phyloP scores from a whole-genome alignment of 306 rosid genomes.

The Carpinus fangiana region DNA sequence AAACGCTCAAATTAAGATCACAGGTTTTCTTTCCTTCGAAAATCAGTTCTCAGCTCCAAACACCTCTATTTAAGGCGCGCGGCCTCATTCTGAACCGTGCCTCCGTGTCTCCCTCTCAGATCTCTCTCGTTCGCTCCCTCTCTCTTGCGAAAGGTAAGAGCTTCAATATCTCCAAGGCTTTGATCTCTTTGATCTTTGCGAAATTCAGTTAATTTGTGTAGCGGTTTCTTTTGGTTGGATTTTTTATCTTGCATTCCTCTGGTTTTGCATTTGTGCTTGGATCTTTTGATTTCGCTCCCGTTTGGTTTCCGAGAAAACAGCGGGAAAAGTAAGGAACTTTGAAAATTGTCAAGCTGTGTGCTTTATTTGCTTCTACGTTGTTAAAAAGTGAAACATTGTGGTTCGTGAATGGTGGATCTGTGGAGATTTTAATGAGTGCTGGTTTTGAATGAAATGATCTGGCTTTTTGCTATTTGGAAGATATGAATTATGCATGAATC shows the following conservation, averaged over 20 bases:
- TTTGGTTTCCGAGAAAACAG: not conserved
- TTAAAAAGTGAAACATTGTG: not conserved
- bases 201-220: not conserved
- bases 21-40: not conserved
- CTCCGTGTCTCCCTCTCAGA: not conserved
- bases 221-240: not conserved
- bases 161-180: no score
- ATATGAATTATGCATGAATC: not conserved
- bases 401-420: conserved; percentile 14
- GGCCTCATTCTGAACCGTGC: not conserved
- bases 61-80: not conserved
- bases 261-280: not conserved
- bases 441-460: not conserved
- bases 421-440: conserved; percentile 3
- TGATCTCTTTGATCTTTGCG: not conserved
- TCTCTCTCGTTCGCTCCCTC: not conserved
- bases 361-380: not conserved
- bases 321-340: not conserved
- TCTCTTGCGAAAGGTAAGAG: conserved; percentile 15
- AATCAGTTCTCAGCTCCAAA: not conserved
- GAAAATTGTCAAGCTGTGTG: not conserved
- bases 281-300: not conserved
- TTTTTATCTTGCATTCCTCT: not conserved
- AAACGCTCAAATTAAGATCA: not conserved
- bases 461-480: not conserved